A percentile compares a stretch with the other conserved stretches of the same genome.
These are phyloP conservation scores for Leccinum aurantiacum DNA, from an alignment of 768 basidiomycete genomes.

Conservation along the genomic window DNA sequence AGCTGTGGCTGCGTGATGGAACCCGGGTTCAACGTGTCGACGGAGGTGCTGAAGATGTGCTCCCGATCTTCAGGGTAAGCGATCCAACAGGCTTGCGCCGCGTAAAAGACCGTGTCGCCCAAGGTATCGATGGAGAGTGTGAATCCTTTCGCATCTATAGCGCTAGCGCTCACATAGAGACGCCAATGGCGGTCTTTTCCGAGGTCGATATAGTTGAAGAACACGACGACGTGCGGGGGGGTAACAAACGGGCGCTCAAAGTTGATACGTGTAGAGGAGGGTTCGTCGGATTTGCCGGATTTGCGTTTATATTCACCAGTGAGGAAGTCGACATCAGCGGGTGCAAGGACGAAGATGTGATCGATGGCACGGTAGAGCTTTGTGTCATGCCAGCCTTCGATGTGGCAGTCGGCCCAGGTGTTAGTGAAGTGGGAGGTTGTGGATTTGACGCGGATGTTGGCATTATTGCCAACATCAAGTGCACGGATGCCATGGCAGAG, in stretches of 20 bases:
- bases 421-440: constrained; percentile 3
- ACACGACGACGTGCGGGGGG: constrained; percentile 16
- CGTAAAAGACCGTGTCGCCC: constrained; percentile 8
- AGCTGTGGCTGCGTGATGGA: constrained; percentile 2
- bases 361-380: not conserved
- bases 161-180: constrained; percentile 3
- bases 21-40: constrained; percentile 12
- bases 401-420: constrained; percentile 8
- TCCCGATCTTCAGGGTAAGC: constrained; percentile 22
- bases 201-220: constrained; percentile 18
- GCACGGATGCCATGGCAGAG: constrained; percentile 15
- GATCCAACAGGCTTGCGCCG: constrained; percentile 14
- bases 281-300: too few species aligned
- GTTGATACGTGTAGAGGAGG: constrained; percentile 6
- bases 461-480: constrained; percentile 7
- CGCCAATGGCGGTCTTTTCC: constrained; percentile 9
- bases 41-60: constrained; percentile 17
- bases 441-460: constrained; percentile 16
- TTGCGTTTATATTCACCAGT: constrained; percentile 11
- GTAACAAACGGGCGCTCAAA: constrained; percentile 18
- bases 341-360: constrained; percentile 7
- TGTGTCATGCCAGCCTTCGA: constrained; percentile 2
- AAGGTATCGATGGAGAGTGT: constrained; percentile 15
- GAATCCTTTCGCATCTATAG: constrained; percentile 15
- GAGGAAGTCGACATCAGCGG: constrained; percentile 16